Conservation (phyloP, 2,329 filamentous ascomycete genomes). For the Hypoxylon rubiginosum region DNA sequence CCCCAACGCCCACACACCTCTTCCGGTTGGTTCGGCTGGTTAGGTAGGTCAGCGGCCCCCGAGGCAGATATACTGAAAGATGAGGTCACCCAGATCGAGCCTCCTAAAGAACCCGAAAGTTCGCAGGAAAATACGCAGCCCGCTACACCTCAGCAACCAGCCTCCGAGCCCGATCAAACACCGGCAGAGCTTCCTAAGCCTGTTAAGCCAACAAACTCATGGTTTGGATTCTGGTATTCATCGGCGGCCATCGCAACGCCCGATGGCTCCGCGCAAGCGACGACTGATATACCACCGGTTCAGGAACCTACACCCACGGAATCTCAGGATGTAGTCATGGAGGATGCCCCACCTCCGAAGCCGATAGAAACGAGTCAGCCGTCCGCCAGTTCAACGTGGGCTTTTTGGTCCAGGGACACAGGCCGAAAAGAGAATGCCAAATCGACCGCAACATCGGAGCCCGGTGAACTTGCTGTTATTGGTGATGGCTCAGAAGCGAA, state of each 20-base stretch:
- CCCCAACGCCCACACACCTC: conserved; percentile 50
- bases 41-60: conserved; percentile 52
- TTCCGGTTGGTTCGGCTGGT: conserved; percentile 70
- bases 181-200: conserved; percentile 41
- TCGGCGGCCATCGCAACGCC: conserved; percentile 33
- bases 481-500: conserved; percentile 69
- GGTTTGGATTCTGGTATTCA: conserved; percentile 55
- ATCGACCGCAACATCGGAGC: conserved; percentile 53
- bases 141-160: conserved; percentile 35
- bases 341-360: conserved; percentile 56
- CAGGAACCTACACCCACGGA: conserved; percentile 49
- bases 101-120: conserved; percentile 42
- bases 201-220: conserved; percentile 49
- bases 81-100: conserved; percentile 30
- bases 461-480: conserved; percentile 69
- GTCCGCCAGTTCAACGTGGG: conserved; percentile 77
- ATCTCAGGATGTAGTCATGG: conserved; percentile 58
- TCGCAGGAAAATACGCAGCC: conserved; percentile 12
- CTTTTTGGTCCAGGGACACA: conserved; percentile 80
- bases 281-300: conserved; percentile 34
- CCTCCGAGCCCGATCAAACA: conserved; percentile 27
- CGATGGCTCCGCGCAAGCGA: conserved; percentile 24
- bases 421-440: conserved; percentile 54
- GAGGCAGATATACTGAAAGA: conserved; percentile 24
- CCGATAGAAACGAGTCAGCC: conserved; percentile 51